Conservation (phyloP, 352 stramenopile species). For the Globisporangium perplexum region DNA sequence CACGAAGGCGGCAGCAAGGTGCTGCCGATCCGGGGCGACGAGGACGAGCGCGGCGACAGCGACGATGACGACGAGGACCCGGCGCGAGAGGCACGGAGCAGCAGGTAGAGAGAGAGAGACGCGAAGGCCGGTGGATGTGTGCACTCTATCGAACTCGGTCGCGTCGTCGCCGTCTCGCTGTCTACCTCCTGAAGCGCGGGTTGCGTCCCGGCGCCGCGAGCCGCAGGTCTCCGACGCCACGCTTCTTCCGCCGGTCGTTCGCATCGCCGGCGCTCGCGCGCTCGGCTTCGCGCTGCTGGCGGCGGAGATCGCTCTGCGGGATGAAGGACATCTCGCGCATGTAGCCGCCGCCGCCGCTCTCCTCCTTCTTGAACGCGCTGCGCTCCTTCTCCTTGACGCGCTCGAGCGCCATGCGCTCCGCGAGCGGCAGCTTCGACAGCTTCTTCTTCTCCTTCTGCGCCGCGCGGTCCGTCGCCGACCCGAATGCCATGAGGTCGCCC, state of each 20-base stretch:
- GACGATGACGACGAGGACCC: neutral
- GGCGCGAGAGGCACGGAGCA: neutral
- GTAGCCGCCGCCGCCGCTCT: constrained; percentile 64
- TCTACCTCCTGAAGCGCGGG: constrained; percentile 58
- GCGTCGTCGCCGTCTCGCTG: neutral
- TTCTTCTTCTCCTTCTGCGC: constrained; percentile 76
- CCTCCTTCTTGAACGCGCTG: constrained; percentile 82
- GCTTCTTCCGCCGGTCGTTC: constrained; percentile 65
- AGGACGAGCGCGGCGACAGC: neutral
- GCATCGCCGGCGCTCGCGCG: constrained; percentile 14
- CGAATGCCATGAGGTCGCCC: constrained; percentile 73
- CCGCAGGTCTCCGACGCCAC: constrained; percentile 70
- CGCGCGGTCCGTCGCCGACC: constrained; percentile 54
- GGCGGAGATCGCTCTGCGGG: constrained; percentile 47
- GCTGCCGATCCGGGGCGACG: neutral
- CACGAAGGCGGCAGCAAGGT: neutral
- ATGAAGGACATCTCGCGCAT: constrained; percentile 82
- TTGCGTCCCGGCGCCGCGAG: constrained; percentile 42
- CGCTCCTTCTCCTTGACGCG: constrained; percentile 68
- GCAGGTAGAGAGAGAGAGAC: neutral
- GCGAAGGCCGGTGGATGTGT: neutral
- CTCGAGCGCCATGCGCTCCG: constrained; percentile 71
- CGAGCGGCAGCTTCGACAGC: constrained; percentile 69
- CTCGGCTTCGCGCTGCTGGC: constrained; percentile 47
- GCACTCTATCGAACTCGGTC: neutral